Evolutionary conservation across 1,284 basidiomycete species (phyloP), one percentile per base, ranked within the genome.

Genomic region (Porodaedalea pini): DNA sequence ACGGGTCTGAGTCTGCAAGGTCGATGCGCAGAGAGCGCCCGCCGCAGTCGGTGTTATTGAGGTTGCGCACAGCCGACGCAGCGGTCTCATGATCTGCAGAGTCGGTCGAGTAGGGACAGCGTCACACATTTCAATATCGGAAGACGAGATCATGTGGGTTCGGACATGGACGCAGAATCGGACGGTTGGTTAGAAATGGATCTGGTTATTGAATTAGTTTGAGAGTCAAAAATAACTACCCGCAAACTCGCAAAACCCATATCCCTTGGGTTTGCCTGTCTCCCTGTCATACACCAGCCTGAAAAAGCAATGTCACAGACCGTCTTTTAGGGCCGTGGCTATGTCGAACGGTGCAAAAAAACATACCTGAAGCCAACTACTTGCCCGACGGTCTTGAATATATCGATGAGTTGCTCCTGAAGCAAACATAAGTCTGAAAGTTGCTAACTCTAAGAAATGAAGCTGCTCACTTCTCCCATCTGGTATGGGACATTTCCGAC

Each of bases 161-260:
- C 23, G 25, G 45, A 11, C 40, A 32, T 29, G 40, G 27, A 25
- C 17, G 34, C 39, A 54, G 27, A 53, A 43, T 29, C 39, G 41
- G 43, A 51, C 66, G 67, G 44, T 54, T 51, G 55, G 45, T 59
- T 62, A 44, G 39, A 44, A 45, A 32, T 44, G 39, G 47, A 31
- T 43, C 25, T 54, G 54, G 60, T 62, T 56, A 53, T 71, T 71
- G 61, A 66, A 65, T 74, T 78, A 71, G 75, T 75, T 78, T 70
- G 66, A 60, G 60, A 56, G 61, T 63, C 62, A 67, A 60, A n/a
- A 51, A 69, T 64, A 78, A 83, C 72, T 79, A 94, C 93, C 93
- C 66, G 90, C 87, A 70, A 94, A 98, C 80, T 97, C 94, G 76
- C 94, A 95, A 70, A 98, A 98, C 11, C 95, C 96, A 70, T 97